Evolutionary conservation across 2,329 filamentous ascomycete species (phyloP).

Genomic region (Chalara sp.): DNA sequence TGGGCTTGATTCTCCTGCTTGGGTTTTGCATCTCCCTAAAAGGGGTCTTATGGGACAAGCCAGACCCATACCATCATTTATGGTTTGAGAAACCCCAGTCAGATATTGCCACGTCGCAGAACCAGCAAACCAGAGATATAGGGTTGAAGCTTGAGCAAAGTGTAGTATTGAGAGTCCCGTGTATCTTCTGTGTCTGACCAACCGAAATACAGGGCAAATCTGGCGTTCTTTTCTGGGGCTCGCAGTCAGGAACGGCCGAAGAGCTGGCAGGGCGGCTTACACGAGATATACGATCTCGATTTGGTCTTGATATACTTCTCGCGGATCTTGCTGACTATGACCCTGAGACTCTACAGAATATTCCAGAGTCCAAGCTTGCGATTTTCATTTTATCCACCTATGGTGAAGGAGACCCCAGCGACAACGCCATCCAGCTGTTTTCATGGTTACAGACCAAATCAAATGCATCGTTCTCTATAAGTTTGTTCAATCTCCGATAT

Average conservation of each 20-base stretch:
- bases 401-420: conserved; percentile 19
- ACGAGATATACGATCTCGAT: conserved; percentile 32
- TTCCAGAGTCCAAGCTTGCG: conserved; percentile 9
- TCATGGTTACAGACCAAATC: conserved; percentile 10
- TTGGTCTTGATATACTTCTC: conserved; percentile 32
- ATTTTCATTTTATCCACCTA: conserved; percentile 20
- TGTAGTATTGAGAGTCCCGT: conserved; percentile 4
- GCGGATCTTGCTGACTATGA: conserved; percentile 43
- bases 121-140: conserved; percentile 39
- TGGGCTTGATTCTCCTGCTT: conserved; percentile 24
- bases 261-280: conserved; percentile 34
- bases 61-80: conserved; percentile 41
- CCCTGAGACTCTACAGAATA: conserved; percentile 11
- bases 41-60: conserved; percentile 39
- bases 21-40: conserved; percentile 30
- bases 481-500: conserved; percentile 8
- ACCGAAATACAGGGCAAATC: conserved; percentile 8
- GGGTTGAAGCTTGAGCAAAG: conserved; percentile 25
- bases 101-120: not conserved
- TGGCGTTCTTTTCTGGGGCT: conserved; percentile 39
- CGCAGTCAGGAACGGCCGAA: conserved; percentile 40
- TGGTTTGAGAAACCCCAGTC: conserved; percentile 42
- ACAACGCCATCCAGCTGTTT: conserved; percentile 13
- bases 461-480: not conserved
- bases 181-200: not conserved